phyloP scores from a whole-genome alignment of 495 filamentous ascomycete species.

The Talaromyces trachyspermus region DNA sequence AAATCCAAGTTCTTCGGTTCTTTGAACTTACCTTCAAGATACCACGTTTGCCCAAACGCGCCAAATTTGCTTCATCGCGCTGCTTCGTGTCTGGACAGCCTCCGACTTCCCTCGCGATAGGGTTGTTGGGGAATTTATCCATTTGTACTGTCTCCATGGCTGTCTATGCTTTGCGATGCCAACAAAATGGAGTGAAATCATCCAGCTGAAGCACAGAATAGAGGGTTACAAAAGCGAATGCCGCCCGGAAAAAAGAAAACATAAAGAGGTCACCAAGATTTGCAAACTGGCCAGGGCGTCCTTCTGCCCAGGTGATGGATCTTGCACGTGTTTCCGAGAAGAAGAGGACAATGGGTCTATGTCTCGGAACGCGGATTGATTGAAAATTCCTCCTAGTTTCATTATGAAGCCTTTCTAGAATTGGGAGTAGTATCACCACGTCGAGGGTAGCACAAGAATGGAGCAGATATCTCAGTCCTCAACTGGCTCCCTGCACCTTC shows the following conservation, averaged over 20 bases:
- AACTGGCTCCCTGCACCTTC: no score
- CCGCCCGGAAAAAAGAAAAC: not conserved
- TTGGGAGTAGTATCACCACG: no score
- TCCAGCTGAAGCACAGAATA: not conserved
- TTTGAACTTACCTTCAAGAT: slow-evolving; percentile 32
- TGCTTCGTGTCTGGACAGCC: slow-evolving; percentile 14
- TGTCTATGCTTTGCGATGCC: no score
- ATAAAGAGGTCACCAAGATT: not conserved
- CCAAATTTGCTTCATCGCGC: slow-evolving; percentile 33
- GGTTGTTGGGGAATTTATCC: not conserved
- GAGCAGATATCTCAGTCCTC: no score
- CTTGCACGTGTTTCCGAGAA: no score
- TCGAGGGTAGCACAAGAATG: no score
- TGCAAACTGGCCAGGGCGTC: no score
- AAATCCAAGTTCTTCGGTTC: slow-evolving; percentile 7
- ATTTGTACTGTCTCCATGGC: not conserved
- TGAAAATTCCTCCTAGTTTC: no score
- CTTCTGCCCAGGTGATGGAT: no score
- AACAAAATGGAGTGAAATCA: not conserved
- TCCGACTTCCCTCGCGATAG: slow-evolving; percentile 9
- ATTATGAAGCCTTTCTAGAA: no score
- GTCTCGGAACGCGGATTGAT: no score
- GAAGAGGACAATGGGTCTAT: no score
- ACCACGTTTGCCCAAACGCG: slow-evolving; percentile 43
- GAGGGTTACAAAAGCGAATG: not conserved